Percentiles rank a stretch among this genome's conserved stretches.
Evolutionary conservation across 345 rosid species (phyloP).

Genomic region (Sisymbrium altissimum): DNA sequence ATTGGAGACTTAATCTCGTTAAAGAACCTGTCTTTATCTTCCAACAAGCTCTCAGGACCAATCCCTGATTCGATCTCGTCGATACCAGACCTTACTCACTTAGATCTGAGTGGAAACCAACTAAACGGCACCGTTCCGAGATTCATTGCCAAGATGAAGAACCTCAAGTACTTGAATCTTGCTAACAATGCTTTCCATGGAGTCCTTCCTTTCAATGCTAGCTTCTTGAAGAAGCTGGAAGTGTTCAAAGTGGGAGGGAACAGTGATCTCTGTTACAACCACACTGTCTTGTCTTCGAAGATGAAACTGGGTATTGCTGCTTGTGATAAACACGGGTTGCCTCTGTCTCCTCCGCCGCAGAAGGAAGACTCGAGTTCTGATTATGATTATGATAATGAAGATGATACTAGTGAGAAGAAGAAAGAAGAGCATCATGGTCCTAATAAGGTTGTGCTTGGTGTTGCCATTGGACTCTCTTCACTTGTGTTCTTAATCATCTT

Average conservation of each 20-base stretch:
- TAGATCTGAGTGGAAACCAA: conserved; percentile 89
- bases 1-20: conserved; percentile 69
- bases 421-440: conserved; percentile 65
- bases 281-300: conserved; percentile 58
- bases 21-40: conserved; percentile 62
- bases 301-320: conserved; percentile 79
- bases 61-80: conserved; percentile 78
- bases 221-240: conserved; percentile 53
- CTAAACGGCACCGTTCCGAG: conserved; percentile 83
- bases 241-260: conserved; percentile 82
- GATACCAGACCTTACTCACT: conserved; percentile 58
- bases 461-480: conserved; percentile 79
- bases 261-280: conserved; percentile 76
- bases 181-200: conserved; percentile 73
- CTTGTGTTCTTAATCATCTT: conserved; percentile 83
- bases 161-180: conserved; percentile 65
- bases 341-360: conserved; percentile 75
- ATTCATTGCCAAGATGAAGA: conserved; percentile 66
- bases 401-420: conserved; percentile 39
- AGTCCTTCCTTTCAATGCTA: conserved; percentile 74
- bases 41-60: conserved; percentile 78
- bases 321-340: conserved; percentile 90
- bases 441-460: conserved; percentile 80
- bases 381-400: conserved; percentile 45
- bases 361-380: conserved; percentile 53